Evolutionary conservation across 305 asterid genomes (phyloP).

Genomic region (Solanum hybrid): DNA sequence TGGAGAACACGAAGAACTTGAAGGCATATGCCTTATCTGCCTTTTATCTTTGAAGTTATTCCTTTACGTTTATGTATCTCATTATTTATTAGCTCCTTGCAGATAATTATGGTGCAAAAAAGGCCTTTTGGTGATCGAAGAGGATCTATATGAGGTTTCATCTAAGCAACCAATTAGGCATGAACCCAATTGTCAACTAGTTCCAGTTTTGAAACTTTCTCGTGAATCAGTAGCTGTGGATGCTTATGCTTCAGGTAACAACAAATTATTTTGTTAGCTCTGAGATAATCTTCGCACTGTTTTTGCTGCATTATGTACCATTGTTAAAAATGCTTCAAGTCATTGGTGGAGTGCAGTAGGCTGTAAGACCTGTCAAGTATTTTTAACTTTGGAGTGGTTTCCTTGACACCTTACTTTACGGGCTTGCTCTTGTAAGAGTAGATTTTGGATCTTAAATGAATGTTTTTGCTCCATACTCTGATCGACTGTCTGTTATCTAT

Average conservation of each 20-base stretch:
- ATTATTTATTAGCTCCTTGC: not conserved
- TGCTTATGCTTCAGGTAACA: slow-evolving; percentile 12
- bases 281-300: not conserved
- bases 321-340: not conserved
- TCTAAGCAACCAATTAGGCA: slow-evolving; percentile 23
- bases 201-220: slow-evolving; percentile 14
- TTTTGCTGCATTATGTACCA: not conserved
- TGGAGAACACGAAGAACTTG: not conserved
- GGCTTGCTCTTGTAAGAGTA: too few relatives aligned
- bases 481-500: too few relatives aligned
- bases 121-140: slow-evolving; percentile 10
- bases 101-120: slow-evolving; percentile 25
- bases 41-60: not conserved
- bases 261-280: not conserved
- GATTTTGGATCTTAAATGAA: too few relatives aligned
- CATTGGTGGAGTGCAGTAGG: not conserved
- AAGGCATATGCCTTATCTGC: not conserved
- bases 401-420: not conserved
- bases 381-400: not conserved
- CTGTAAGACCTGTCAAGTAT: not conserved
- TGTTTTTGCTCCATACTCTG: too few relatives aligned
- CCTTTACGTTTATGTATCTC: not conserved
- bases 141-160: slow-evolving; percentile 15
- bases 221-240: not conserved
- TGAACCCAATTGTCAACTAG: slow-evolving; percentile 8